Percentiles rank a stretch among this genome's conserved stretches.
Evolutionary conservation across 805 yeast genomes (phyloP).

Genomic region (Saturnispora zaruensis): DNA sequence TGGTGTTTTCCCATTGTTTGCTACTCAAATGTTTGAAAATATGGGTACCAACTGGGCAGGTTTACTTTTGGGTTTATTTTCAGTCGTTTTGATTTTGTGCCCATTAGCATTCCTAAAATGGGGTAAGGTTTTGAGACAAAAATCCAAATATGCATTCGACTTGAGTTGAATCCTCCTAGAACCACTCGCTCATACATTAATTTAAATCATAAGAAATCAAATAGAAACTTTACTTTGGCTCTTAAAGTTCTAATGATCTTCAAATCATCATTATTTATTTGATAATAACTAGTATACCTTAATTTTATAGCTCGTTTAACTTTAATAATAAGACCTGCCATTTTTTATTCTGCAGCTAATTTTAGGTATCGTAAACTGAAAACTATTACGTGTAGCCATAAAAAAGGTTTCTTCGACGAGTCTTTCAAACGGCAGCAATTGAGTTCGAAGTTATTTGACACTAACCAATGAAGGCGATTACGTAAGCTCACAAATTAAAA

Average conservation of each 20-base stretch:
- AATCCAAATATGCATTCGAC: conserved; percentile 45
- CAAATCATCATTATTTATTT: neutral
- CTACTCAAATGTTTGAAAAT: conserved; percentile 56
- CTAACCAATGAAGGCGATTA: no score
- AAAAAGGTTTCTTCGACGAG: no score
- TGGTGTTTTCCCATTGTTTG: conserved; percentile 48
- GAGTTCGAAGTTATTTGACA: no score
- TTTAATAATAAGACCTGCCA: neutral
- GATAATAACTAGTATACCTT: neutral
- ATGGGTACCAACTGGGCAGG: conserved; percentile 80
- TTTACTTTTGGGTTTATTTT: conserved; percentile 55
- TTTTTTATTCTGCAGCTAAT: no score
- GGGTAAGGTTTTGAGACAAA: conserved; percentile 48
- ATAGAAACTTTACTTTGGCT: neutral
- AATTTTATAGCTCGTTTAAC: neutral
- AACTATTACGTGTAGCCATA: no score
- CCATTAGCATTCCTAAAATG: conserved; percentile 57
- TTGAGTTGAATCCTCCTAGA: conserved; percentile 5
- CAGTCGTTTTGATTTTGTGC: conserved; percentile 50
- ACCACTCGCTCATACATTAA: neutral
- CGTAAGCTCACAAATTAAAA: no score
- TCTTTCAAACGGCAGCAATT: no score
- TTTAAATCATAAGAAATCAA: conserved; percentile 24
- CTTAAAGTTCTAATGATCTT: neutral
- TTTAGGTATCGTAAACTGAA: no score